Percentiles rank a stretch among this genome's conserved stretches.
Conservation (phyloP, 1,284 basidiomycete species). For the Ceratobasidium papillatum region DNA sequence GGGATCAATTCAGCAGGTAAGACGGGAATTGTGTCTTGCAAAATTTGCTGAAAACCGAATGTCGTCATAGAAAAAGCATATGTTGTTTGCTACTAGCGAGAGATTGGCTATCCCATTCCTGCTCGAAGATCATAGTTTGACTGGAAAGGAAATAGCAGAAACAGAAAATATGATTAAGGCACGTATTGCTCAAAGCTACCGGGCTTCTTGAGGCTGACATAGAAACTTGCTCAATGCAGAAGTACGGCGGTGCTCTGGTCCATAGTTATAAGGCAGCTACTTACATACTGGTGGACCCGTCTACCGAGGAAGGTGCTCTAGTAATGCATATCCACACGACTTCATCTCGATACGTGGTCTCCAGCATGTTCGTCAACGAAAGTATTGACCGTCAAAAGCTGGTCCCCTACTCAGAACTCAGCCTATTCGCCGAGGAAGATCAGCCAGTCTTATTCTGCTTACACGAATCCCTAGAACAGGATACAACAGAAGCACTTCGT, state of each 20-base stretch:
- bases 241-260: background rate
- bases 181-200: no score
- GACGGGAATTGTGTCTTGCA: no score
- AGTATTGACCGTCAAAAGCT: background rate
- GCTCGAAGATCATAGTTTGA: no score
- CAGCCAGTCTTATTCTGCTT: slow-evolving; percentile 3
- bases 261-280: background rate
- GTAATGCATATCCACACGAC: background rate
- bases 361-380: background rate
- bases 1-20: no score
- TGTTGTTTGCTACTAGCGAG: no score
- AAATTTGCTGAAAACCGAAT: no score
- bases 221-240: background rate
- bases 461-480: background rate
- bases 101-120: no score
- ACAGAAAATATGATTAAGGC: no score
- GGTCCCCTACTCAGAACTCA: background rate
- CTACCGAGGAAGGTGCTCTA: background rate
- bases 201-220: no score
- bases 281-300: slow-evolving; percentile 2
- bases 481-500: background rate
- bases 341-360: background rate
- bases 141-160: no score
- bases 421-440: background rate
- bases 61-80: no score